phyloP scores from a whole-genome alignment of 2,329 filamentous ascomycete genomes.

The Xylariaceae sp. region DNA sequence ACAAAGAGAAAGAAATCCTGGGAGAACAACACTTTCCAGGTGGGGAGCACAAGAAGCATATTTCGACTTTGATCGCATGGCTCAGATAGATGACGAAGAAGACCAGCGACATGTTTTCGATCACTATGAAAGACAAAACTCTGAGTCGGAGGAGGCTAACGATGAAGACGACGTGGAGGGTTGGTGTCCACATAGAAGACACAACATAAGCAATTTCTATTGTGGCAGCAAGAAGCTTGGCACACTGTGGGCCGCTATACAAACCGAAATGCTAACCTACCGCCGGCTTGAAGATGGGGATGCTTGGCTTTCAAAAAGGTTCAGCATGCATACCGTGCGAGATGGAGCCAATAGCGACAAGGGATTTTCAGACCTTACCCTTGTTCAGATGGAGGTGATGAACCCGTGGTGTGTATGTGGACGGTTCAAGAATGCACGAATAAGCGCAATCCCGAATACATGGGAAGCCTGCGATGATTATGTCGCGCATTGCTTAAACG shows the following conservation, averaged over 20 bases:
- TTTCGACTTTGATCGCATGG: neutral
- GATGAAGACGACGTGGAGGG: neutral
- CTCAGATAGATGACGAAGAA: neutral
- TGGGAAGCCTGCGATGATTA: neutral
- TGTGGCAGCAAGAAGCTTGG: slow-evolving; percentile 2
- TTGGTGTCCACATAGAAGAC: neutral
- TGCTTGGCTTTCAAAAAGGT: neutral
- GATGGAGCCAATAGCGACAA: neutral
- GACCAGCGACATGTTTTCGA: too few relatives aligned
- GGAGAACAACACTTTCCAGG: neutral
- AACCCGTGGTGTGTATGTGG: neutral
- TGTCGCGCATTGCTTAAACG: neutral
- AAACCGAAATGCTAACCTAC: slow-evolving; percentile 9
- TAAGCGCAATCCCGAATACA: neutral
- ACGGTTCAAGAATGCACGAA: neutral
- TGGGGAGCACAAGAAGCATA: neutral
- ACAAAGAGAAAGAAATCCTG: neutral
- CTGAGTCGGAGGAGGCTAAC: neutral
- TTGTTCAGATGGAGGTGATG: neutral
- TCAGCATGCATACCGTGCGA: neutral
- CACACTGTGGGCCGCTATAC: slow-evolving; percentile 9
- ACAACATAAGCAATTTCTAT: neutral
- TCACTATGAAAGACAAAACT: neutral
- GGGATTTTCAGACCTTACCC: neutral
- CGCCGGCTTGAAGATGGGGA: neutral